A percentile compares a stretch with the other conserved stretches of the same genome.
Evolutionary conservation across 768 basidiomycete species (phyloP).

Genomic region (Tricholoma sp.): DNA sequence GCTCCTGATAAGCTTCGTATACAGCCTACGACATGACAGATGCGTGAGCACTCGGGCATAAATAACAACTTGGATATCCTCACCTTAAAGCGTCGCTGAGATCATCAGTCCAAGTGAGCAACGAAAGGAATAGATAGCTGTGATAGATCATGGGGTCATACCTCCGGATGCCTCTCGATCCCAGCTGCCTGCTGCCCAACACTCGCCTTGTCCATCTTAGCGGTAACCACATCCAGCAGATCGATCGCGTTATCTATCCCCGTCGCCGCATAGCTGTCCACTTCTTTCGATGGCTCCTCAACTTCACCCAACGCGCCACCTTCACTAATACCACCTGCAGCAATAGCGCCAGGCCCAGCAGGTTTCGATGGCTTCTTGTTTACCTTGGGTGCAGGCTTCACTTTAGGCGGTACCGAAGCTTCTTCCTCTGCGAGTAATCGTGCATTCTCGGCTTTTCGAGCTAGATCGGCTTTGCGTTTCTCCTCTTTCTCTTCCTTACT

Average conservation of each 20-base stretch:
- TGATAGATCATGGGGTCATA: conserved; percentile 23
- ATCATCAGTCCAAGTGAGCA: conserved; percentile 6
- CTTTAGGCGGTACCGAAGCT: conserved; percentile 49
- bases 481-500: conserved; percentile 70
- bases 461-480: conserved; percentile 74
- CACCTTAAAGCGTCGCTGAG: conserved; percentile 86
- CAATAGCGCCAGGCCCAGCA: conserved; percentile 81
- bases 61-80: conserved; percentile 6
- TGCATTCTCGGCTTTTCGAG: conserved; percentile 83
- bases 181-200: conserved; percentile 82
- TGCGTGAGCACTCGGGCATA: conserved; percentile 4
- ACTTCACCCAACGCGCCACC: conserved; percentile 42
- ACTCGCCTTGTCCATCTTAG: conserved; percentile 91
- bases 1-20: conserved; percentile 87
- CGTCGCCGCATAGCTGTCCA: conserved; percentile 74
- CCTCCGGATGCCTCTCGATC: conserved; percentile 91
- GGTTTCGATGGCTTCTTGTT: conserved; percentile 56
- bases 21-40: conserved; percentile 48
- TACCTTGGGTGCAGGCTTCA: conserved; percentile 61
- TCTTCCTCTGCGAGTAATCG: conserved; percentile 89
- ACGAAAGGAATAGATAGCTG: not conserved
- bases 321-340: conserved; percentile 62
- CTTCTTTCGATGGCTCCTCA: conserved; percentile 26
- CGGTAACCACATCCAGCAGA: conserved; percentile 81
- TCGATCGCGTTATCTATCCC: conserved; percentile 91